A percentile compares a stretch with the other conserved stretches of the same genome.
These are phyloP conservation scores for Chimonanthus salicifolius DNA, from an alignment of 164 flowering plant species.

Conservation along the genomic window DNA sequence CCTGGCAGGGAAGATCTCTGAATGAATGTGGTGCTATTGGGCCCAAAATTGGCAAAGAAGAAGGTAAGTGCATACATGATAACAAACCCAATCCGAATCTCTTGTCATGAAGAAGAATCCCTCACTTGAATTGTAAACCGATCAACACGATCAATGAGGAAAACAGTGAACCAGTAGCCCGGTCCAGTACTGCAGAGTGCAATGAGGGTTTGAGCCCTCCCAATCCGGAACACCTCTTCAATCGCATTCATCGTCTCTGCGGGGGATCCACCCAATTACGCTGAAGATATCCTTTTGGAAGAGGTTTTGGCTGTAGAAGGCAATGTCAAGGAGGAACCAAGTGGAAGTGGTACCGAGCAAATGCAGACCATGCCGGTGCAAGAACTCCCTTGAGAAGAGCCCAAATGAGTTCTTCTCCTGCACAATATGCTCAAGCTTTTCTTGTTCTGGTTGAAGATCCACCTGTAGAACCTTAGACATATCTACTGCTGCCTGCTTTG, in stretches of 20 bases:
- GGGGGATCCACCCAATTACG: slow-evolving; percentile 15
- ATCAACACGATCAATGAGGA: slow-evolving; percentile 13
- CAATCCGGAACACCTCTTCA: slow-evolving; percentile 15
- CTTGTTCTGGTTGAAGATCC: slow-evolving; percentile 27
- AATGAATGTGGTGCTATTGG: slow-evolving; percentile 35
- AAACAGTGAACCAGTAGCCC: slow-evolving; percentile 20
- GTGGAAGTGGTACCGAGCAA: slow-evolving; percentile 29
- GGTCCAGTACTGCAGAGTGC: slow-evolving; percentile 23
- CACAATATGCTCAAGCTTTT: slow-evolving; percentile 13
- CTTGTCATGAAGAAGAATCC: slow-evolving; percentile 19
- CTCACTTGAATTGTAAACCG: slow-evolving; percentile 16
- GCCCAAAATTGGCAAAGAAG: slow-evolving; percentile 43
- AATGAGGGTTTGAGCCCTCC: slow-evolving; percentile 20
- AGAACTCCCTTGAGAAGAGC: slow-evolving; percentile 25
- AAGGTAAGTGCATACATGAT: slow-evolving; percentile 32
- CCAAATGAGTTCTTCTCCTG: slow-evolving; percentile 15
- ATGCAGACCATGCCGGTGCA: slow-evolving; percentile 28
- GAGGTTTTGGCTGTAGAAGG: slow-evolving; percentile 20
- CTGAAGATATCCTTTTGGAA: slow-evolving; percentile 23
- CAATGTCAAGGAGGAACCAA: slow-evolving; percentile 19
- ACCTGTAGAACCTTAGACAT: slow-evolving; percentile 35
- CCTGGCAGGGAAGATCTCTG: slow-evolving; percentile 41
- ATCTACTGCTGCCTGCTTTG: slow-evolving; percentile 33
- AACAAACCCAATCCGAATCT: slow-evolving; percentile 11
- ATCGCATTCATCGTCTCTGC: slow-evolving; percentile 16